These are phyloP conservation scores for Lichtheimia corymbifera DNA, from an alignment of 371 early-diverging fungal genomes.

Conservation along the genomic window DNA sequence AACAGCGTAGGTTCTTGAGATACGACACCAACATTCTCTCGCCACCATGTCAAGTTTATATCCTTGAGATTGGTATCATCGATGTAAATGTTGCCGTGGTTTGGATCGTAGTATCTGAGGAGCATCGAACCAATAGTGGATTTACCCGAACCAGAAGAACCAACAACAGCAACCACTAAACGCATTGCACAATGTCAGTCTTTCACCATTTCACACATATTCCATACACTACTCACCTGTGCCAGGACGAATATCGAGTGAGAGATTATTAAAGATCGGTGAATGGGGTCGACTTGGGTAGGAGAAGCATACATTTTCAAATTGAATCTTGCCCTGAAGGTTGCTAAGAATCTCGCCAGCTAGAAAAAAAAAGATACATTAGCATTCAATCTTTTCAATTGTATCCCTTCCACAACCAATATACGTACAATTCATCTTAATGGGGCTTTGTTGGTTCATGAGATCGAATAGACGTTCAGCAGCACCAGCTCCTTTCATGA, in stretches of 20 bases:
- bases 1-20: conserved; percentile 87
- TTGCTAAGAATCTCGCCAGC: conserved; percentile 41
- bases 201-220: background rate
- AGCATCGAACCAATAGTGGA: conserved; percentile 70
- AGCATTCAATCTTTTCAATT: background rate
- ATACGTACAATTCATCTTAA: conserved; percentile 35
- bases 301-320: conserved; percentile 68
- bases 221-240: conserved; percentile 23
- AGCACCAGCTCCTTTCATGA: conserved; percentile 86
- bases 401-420: background rate
- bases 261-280: conserved; percentile 62
- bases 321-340: conserved; percentile 59
- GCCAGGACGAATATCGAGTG: conserved; percentile 69
- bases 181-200: background rate
- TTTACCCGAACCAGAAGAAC: conserved; percentile 76
- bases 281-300: conserved; percentile 73
- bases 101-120: conserved; percentile 73
- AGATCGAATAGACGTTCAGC: conserved; percentile 71
- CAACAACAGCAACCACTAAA: conserved; percentile 56
- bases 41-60: conserved; percentile 54
- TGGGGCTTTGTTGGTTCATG: conserved; percentile 59
- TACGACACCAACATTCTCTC: conserved; percentile 67
- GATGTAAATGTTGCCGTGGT: conserved; percentile 49
- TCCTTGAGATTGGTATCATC: conserved; percentile 61
- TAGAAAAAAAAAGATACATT: conserved; percentile 5